Percentiles rank a stretch among this genome's conserved stretches.
These are phyloP conservation scores for Scutellaria barbata DNA, from an alignment of 257 asterid genomes.

Conservation along the genomic window DNA sequence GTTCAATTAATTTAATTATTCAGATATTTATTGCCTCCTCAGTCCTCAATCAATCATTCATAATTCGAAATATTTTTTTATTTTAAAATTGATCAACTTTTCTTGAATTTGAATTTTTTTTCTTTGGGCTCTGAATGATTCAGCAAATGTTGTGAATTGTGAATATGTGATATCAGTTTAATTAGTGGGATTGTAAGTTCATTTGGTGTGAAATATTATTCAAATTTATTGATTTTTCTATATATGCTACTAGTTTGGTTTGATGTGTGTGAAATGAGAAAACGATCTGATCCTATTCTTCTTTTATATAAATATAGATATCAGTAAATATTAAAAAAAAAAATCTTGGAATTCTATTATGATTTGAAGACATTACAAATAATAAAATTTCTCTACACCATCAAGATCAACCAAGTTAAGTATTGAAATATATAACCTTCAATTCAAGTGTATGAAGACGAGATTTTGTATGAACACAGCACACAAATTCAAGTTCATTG, in stretches of 20 bases:
- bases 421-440: too few relatives aligned
- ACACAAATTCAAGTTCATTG: constrained; percentile 47
- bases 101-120: background rate
- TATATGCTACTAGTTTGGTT: too few relatives aligned
- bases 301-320: too few relatives aligned
- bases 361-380: too few relatives aligned
- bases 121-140: background rate
- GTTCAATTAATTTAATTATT: constrained; percentile 5
- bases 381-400: too few relatives aligned
- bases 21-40: constrained; percentile 12
- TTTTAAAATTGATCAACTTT: background rate
- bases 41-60: constrained; percentile 19
- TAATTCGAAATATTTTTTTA: background rate
- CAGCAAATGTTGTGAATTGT: background rate
- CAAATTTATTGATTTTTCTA: background rate
- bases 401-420: too few relatives aligned
- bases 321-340: too few relatives aligned
- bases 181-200: background rate
- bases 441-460: too few relatives aligned
- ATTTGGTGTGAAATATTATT: background rate
- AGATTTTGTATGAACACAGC: background rate
- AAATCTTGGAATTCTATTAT: too few relatives aligned
- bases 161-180: background rate
- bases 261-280: too few relatives aligned
- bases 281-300: too few relatives aligned